phyloP scores from a whole-genome alignment of 805 yeast genomes.

The Saturnispora dispora region DNA sequence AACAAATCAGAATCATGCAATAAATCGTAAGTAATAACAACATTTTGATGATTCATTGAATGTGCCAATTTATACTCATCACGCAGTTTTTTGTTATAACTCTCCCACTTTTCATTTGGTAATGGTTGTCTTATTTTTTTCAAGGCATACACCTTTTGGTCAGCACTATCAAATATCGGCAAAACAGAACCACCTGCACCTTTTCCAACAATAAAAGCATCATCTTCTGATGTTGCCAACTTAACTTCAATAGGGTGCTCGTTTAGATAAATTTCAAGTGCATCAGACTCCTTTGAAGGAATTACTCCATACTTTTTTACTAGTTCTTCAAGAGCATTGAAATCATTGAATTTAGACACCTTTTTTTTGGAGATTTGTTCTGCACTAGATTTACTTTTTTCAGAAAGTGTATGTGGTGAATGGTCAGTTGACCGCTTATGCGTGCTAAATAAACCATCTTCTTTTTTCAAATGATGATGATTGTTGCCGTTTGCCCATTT shows the following conservation, averaged over 20 bases:
- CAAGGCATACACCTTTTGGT: conserved; percentile 61
- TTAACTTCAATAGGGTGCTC: not conserved
- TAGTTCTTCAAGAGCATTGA: conserved; percentile 8
- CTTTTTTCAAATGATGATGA: not conserved
- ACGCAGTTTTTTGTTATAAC: conserved; percentile 69
- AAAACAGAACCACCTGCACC: conserved; percentile 97
- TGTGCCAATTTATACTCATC: conserved; percentile 81
- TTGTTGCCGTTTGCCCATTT: conserved; percentile 2
- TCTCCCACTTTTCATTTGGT: conserved; percentile 51
- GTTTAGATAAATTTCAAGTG: conserved; percentile 4
- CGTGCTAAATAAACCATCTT: not conserved
- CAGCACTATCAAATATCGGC: conserved; percentile 52
- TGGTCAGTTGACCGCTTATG: not conserved
- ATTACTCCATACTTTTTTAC: conserved; percentile 14
- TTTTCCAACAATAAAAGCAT: conserved; percentile 43
- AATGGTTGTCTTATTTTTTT: conserved; percentile 71
- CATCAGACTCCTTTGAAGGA: conserved; percentile 9
- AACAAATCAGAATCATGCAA: conserved; percentile 55
- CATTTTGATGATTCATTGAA: conserved; percentile 64
- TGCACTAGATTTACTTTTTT: not conserved
- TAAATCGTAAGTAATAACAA: conserved; percentile 74
- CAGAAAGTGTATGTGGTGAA: not conserved
- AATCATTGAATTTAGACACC: conserved; percentile 10
- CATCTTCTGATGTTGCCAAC: conserved; percentile 6
- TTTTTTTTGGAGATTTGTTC: not conserved